These are phyloP conservation scores for Phytophthora hybrid DNA, from an alignment of 352 stramenopile species.

Conservation along the genomic window DNA sequence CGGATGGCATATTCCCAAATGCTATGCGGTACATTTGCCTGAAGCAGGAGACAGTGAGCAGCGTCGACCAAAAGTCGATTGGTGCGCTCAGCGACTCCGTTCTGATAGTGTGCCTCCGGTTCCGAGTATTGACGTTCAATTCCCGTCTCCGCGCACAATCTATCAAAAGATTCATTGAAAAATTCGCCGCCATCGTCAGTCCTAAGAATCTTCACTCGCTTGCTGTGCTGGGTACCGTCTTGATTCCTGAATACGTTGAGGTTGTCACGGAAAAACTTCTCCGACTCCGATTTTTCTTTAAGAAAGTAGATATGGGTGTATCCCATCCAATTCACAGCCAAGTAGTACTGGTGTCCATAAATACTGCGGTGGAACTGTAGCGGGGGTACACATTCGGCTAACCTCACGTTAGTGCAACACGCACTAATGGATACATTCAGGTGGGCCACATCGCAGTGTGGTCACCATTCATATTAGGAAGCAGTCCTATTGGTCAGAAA, in stretches of 20 bases:
- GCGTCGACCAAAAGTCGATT: conserved; percentile 8
- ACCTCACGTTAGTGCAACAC: too few species aligned
- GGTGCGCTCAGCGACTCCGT: conserved; percentile 7
- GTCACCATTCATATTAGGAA: too few species aligned
- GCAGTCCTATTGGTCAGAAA: too few species aligned
- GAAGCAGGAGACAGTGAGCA: not conserved
- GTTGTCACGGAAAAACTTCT: not conserved
- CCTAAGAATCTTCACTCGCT: not conserved
- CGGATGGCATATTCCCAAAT: conserved; percentile 14
- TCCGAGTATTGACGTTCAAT: conserved; percentile 15
- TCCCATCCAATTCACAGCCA: conserved; percentile 5
- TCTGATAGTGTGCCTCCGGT: conserved; percentile 14
- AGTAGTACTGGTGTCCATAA: conserved; percentile 9
- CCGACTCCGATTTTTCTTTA: conserved; percentile 1
- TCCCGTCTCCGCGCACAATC: not conserved
- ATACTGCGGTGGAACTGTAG: conserved; percentile 16
- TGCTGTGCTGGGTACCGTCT: not conserved
- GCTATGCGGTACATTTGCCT: conserved; percentile 8
- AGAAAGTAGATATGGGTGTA: conserved; percentile 20
- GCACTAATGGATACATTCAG: too few species aligned
- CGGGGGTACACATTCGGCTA: too few species aligned
- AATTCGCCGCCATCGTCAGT: conserved; percentile 23
- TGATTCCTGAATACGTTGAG: not conserved
- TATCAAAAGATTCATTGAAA: not conserved
- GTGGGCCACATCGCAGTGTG: too few species aligned